Percentiles rank a stretch among this genome's conserved stretches.
Conservation (phyloP, 2,329 filamentous ascomycete genomes). For the Pseudocercospora vitis region DNA sequence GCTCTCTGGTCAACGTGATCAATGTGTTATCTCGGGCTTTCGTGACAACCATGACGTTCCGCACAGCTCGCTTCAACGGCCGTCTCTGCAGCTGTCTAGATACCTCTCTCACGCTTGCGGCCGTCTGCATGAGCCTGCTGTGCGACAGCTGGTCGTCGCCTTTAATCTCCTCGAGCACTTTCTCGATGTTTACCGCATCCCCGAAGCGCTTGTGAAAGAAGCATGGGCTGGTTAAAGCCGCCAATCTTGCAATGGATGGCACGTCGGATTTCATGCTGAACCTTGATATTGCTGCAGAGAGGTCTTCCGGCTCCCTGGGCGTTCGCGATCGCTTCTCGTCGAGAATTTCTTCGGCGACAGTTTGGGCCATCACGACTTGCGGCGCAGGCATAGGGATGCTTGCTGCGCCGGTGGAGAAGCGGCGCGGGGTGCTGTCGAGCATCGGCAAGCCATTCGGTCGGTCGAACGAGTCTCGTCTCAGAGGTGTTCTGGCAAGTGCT, state of each 20-base stretch:
- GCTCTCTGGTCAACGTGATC: constrained; percentile 82
- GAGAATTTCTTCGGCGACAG: constrained; percentile 30
- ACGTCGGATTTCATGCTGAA: constrained; percentile 33
- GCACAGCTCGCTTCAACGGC: constrained; percentile 87
- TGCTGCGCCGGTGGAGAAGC: constrained; percentile 37
- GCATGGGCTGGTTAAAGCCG: constrained; percentile 83
- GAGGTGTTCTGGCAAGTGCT: constrained; percentile 31
- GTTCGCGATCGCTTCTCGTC: constrained; percentile 31
- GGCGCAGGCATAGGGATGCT: constrained; percentile 36
- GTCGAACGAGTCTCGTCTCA: constrained; percentile 38
- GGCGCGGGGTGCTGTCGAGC: constrained; percentile 35
- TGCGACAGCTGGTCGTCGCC: constrained; percentile 88
- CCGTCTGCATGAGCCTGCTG: constrained; percentile 90
- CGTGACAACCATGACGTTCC: constrained; percentile 96
- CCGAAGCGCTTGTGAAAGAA: constrained; percentile 98
- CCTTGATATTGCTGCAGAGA: constrained; percentile 29
- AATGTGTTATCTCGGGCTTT: constrained; percentile 95
- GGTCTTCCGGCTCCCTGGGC: constrained; percentile 31
- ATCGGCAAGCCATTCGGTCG: constrained; percentile 30
- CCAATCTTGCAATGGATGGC: constrained; percentile 49
- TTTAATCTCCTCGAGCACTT: constrained; percentile 90
- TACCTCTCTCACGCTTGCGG: constrained; percentile 90
- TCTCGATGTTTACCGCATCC: constrained; percentile 90
- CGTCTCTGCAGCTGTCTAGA: constrained; percentile 91
- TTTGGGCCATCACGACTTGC: constrained; percentile 34